Base-by-base conservation (phyloP, 768 basidiomycete species). In the Saitozyma sp. region DNA sequence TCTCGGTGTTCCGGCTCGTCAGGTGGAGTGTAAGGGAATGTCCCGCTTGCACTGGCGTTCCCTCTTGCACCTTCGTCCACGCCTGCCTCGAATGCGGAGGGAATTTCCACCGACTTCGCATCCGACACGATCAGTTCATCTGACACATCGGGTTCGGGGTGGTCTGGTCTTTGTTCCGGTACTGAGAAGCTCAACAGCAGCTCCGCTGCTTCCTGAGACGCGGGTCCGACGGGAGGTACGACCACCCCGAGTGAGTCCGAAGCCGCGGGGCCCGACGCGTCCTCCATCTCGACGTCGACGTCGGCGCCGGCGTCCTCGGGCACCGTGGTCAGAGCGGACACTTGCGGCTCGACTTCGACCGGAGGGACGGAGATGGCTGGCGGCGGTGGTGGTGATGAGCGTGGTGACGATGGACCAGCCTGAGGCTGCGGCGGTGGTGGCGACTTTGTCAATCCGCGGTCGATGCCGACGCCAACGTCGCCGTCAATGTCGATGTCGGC, bases 11-110 rank as follows among this genome's bases (percentile, higher is more conserved):
- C 54, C 19, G 53, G 59, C 8, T 58, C 55, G 39, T 71, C 67
- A 2, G 70, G 70, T 8, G 70, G 70, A 42, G 70, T 71, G 40
- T 71, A 67, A 9, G 67, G 69, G 51, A 59, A 71, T 1, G 56
- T 56, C 11, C 58, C 53, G 9, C 29, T 14, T 38, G 38, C 38
- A 19, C 37, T 38, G 38, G 14, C 49, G 46, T 55, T 29, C 29
- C 29, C 29, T 2, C 29, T 29, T 29, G 29, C 29, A 29, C 29
- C 29, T 29, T 2, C 29, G 29, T 29, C 29, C 29, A 29, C 29
- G 29, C 29, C 29, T 29, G 29, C 29, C 2, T 5, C 29, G 29
- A 29, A 29, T 5, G n/a, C n/a, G n/a, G 5, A 29, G 29, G 29
- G 29, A 2, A 5, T 2, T 29, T 29, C 29, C 29, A 29, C 29